Evolutionary conservation across 768 basidiomycete genomes (phyloP).

Genomic region (Auricularia auricula-judae): DNA sequence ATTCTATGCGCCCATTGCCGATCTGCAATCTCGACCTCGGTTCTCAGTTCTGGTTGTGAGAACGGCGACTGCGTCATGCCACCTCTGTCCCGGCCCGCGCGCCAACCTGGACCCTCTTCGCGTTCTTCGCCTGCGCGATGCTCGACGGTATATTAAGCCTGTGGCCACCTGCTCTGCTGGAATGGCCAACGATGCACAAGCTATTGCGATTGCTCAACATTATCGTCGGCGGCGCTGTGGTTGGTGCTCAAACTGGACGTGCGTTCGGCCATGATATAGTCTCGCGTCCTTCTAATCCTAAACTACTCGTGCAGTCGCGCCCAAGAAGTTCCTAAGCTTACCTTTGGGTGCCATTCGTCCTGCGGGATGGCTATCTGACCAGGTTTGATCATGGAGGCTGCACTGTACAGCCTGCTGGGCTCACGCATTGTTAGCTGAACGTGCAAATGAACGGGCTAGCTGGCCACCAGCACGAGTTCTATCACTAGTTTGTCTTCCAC

Average conservation of each 20-base stretch:
- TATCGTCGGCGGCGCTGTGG: background rate
- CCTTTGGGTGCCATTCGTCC: conserved; percentile 21
- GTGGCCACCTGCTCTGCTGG: too few species aligned
- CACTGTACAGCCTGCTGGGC: too few species aligned
- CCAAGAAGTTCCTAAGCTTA: conserved; percentile 19
- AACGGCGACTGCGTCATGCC: too few species aligned
- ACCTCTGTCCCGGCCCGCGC: too few species aligned
- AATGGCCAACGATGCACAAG: background rate
- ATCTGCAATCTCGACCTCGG: too few species aligned
- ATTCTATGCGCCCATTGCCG: too few species aligned
- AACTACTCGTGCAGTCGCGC: conserved; percentile 7
- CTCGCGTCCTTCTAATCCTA: background rate
- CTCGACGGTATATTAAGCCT: too few species aligned
- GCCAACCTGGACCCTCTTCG: too few species aligned
- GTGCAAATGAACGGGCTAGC: conserved; percentile 26
- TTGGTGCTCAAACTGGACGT: background rate
- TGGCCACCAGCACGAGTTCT: conserved; percentile 27
- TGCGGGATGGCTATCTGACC: conserved; percentile 21
- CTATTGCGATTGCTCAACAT: background rate
- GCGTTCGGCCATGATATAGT: background rate
- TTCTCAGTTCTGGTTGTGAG: too few species aligned
- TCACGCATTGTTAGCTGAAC: conserved; percentile 6
- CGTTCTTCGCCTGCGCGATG: too few species aligned
- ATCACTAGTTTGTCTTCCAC: conserved; percentile 14
- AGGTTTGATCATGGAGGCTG: conserved; percentile 4